Base-by-base conservation (phyloP, 148 eudicot genomes). In the Persicaria tinctoria region DNA sequence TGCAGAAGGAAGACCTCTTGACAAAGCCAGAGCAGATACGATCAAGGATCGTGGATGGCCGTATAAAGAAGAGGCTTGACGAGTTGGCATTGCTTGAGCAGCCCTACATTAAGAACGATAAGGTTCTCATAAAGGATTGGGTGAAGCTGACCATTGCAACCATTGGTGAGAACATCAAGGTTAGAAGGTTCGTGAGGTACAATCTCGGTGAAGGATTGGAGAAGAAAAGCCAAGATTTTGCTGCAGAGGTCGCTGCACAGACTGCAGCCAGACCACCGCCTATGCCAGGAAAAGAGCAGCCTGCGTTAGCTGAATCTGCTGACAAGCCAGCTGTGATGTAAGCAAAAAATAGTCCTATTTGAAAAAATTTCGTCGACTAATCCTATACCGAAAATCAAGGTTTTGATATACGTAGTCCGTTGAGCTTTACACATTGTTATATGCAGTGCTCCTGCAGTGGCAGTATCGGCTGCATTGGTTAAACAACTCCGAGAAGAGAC, bases 161-260 rank as follows among this genome's bases (percentile, higher is more conserved):
- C 9, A 84, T 92, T 76, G 99, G 96, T 50, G 99, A 92, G 81
- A 95, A 95, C 68, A 92, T 95, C 5, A 95, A 95, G 76, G 97
- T 95, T 62, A 92, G 75, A 75, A 85, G 97, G 77, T 95, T 95
- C 51, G 84, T 89, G 46, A 81, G 90, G 53, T 95, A 79, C 82
- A 92, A 90, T 80, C 89, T 95, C 51, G 97, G 97, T 70, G 97
- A 95, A 76, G 97, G 99, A 47, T 80, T 95, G 85, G 91, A 88
- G 75, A 95, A 88, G 94, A 92, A 89, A 80, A 86, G 81, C 78
- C 91, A 87, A 76, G 97, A 95, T 82, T 95, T 95, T 84, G 99
- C 97, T 76, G 97, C 99, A 27, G 97, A 95, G 87, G 97, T 95
- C 53, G 99, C 99, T 59, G 97, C 99, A 17, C 99, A 92, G 82